A percentile compares a stretch with the other conserved stretches of the same genome.
Conservation (phyloP, 306 rosid genomes). For the Ammopiptanthus mongolicus region DNA sequence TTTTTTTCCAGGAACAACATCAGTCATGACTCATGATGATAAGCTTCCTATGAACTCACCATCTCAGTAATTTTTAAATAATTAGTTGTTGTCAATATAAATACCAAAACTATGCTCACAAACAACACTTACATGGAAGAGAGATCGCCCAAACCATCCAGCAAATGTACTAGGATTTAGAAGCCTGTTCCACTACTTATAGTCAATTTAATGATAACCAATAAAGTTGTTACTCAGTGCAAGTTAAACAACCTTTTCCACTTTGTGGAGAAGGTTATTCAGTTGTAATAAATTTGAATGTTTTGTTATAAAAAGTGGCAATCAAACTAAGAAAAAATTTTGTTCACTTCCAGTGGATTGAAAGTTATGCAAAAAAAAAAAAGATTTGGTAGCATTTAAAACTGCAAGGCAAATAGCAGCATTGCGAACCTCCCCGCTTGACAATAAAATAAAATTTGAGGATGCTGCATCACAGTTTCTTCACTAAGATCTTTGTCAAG, state of each 20-base stretch:
- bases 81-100: background rate
- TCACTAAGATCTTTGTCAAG: constrained; percentile 97
- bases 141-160: constrained; percentile 98
- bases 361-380: background rate
- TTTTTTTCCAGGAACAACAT: background rate
- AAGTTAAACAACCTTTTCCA: constrained; percentile 8
- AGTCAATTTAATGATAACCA: constrained; percentile 8
- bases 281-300: constrained; percentile 7
- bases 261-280: background rate
- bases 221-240: background rate
- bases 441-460: constrained; percentile 96
- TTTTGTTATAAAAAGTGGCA: constrained; percentile 3
- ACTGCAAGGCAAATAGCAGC: constrained; percentile 13
- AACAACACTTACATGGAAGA: constrained; percentile 80
- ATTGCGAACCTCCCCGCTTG: constrained; percentile 89
- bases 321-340: background rate
- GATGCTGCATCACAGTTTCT: constrained; percentile 98
- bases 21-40: background rate
- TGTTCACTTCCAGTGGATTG: background rate
- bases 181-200: constrained; percentile 55
- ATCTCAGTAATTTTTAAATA: constrained; percentile 14
- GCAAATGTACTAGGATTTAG: constrained; percentile 97
- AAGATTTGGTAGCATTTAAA: background rate
- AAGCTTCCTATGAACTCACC: background rate
- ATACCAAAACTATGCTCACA: background rate